A percentile compares a stretch with the other conserved stretches of the same genome.
phyloP scores from a whole-genome alignment of 768 basidiomycete species.

The Leccinum rimulosum region DNA sequence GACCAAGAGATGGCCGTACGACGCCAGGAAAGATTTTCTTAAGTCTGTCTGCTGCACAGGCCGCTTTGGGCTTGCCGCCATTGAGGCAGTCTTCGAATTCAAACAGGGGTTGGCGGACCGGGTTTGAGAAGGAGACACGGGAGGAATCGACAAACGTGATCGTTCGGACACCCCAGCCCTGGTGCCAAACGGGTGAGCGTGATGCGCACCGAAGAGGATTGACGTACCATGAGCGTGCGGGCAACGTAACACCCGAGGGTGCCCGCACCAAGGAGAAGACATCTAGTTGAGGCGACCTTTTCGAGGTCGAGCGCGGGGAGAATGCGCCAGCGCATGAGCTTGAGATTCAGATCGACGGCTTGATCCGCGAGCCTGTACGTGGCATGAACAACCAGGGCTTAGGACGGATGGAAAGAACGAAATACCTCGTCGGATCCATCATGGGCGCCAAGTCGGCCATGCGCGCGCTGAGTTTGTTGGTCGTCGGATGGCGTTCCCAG shows the following conservation, averaged over 20 bases:
- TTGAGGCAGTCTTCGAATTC: slow-evolving; percentile 91
- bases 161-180: slow-evolving; percentile 96
- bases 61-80: slow-evolving; percentile 93
- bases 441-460: slow-evolving; percentile 90
- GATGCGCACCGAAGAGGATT: not conserved
- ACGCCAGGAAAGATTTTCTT: slow-evolving; percentile 92
- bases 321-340: slow-evolving; percentile 97
- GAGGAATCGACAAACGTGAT: slow-evolving; percentile 93
- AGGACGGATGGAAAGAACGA: not conserved
- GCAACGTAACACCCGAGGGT: slow-evolving; percentile 97
- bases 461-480: slow-evolving; percentile 81
- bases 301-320: slow-evolving; percentile 87
- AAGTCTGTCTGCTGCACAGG: slow-evolving; percentile 80
- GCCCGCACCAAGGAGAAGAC: slow-evolving; percentile 89
- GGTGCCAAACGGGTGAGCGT: not conserved
- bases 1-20: slow-evolving; percentile 44
- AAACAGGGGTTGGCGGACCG: slow-evolving; percentile 95
- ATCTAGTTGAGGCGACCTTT: slow-evolving; percentile 74
- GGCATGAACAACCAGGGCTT: not conserved
- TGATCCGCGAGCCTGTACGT: slow-evolving; percentile 79
- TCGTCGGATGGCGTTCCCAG: slow-evolving; percentile 88
- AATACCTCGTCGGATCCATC: slow-evolving; percentile 88
- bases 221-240: slow-evolving; percentile 73
- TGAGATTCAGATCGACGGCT: slow-evolving; percentile 96
- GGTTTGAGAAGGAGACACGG: slow-evolving; percentile 94